Conservation (phyloP, 225 moss, liverwort and hornwort species). For the Straminergon stramineum region DNA sequence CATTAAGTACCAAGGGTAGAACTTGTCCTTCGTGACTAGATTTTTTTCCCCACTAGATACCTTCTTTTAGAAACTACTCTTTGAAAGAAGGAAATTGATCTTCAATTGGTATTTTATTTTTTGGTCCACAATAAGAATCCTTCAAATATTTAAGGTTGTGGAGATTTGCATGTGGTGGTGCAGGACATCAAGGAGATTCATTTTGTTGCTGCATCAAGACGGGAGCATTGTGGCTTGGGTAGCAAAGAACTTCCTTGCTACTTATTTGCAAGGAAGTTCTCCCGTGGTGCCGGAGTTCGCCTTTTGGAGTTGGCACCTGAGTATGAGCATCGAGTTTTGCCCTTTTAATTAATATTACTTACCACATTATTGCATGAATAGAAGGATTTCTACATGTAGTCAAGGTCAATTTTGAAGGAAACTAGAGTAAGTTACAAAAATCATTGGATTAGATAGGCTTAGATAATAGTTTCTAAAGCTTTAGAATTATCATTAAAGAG, state of each 20-base stretch:
- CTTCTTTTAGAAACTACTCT: neutral
- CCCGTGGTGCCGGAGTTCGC: conserved; percentile 69
- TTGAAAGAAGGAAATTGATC: too few species aligned
- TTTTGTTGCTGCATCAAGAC: conserved; percentile 51
- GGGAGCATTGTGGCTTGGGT: conserved; percentile 55
- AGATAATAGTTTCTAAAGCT: neutral
- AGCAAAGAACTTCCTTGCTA: conserved; percentile 64
- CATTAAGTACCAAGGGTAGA: neutral
- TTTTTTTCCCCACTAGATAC: neutral
- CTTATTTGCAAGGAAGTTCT: conserved; percentile 89
- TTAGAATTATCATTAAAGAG: neutral
- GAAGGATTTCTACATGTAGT: neutral
- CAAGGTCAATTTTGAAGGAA: neutral
- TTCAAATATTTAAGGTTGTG: too few species aligned
- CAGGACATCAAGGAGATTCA: conserved; percentile 76
- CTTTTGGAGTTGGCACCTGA: conserved; percentile 42
- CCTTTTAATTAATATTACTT: neutral
- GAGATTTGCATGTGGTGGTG: neutral
- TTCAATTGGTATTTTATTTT: neutral
- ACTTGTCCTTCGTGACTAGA: too few species aligned
- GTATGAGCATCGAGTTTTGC: conserved; percentile 33
- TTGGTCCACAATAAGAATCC: fast-evolving
- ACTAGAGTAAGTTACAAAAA: neutral
- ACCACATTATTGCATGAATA: too few species aligned
- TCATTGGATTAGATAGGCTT: neutral